Conservation (phyloP, 139 green algal genomes). For the Coccomyxa sp. region DNA sequence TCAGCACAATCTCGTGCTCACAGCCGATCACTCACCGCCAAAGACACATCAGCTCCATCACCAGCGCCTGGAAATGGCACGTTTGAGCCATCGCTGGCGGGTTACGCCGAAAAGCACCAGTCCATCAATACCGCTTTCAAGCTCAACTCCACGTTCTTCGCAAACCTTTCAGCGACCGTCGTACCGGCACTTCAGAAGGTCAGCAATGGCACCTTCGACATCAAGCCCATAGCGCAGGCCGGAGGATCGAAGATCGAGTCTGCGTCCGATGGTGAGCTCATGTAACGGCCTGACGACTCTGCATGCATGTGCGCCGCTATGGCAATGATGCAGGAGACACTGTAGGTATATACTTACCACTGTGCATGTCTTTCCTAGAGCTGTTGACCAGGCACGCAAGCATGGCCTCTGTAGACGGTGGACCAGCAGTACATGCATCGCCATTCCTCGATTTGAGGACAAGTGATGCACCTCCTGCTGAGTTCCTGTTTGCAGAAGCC, state of each 20-base stretch:
- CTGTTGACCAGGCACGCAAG: too few relatives aligned
- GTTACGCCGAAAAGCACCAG: neutral
- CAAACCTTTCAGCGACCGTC: conserved; percentile 10
- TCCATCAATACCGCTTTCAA: neutral
- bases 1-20: too few relatives aligned
- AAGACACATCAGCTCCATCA: neutral
- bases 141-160: conserved; percentile 17
- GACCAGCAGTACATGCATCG: too few relatives aligned
- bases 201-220: conserved; percentile 11
- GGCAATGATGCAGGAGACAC: neutral
- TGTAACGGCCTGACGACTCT: neutral
- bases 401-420: too few relatives aligned
- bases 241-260: conserved; percentile 1
- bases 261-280: conserved; percentile 8
- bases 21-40: too few relatives aligned
- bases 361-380: too few relatives aligned
- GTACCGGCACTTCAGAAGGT: conserved; percentile 1
- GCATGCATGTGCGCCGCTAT: too few relatives aligned
- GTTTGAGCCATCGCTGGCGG: neutral
- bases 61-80: neutral
- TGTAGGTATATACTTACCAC: too few relatives aligned
- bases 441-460: too few relatives aligned
- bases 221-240: neutral
- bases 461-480: too few relatives aligned
- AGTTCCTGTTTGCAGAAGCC: too few relatives aligned